These are phyloP conservation scores for Postia placenta DNA, from an alignment of 768 basidiomycete species.

Conservation along the genomic window DNA sequence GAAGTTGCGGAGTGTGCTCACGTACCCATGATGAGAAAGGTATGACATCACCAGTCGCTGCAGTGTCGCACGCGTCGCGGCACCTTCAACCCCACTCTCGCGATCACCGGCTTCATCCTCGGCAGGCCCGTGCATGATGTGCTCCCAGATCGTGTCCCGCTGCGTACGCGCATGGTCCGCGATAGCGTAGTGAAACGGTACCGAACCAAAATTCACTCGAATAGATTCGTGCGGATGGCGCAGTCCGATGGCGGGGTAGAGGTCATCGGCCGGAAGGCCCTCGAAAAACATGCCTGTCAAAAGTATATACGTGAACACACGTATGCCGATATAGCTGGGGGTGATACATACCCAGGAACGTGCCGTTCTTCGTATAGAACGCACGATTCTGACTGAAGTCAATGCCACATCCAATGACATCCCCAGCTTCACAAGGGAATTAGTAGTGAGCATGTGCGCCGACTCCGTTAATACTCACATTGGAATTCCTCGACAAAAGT, in stretches of 20 bases:
- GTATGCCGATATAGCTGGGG: neutral
- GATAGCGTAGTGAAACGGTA: constrained; percentile 86
- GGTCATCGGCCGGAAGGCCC: constrained; percentile 34
- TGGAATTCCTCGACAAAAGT: constrained; percentile 77
- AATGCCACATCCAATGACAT: constrained; percentile 88
- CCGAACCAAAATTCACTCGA: constrained; percentile 84
- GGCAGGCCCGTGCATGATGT: neutral
- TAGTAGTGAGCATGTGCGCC: too few species aligned
- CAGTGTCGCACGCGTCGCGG: constrained; percentile 53
- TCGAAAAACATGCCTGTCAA: constrained; percentile 62
- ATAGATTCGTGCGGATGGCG: constrained; percentile 74
- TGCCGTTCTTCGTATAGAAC: constrained; percentile 90
- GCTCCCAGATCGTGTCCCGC: constrained; percentile 62
- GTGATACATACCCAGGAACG: constrained; percentile 52
- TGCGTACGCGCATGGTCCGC: constrained; percentile 76
- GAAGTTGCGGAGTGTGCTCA: constrained; percentile 63
- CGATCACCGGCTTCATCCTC: constrained; percentile 1
- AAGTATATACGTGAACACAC: neutral
- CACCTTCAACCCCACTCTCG: constrained; percentile 16
- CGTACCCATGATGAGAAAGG: constrained; percentile 81
- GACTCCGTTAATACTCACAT: constrained; percentile 46
- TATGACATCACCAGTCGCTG: constrained; percentile 75
- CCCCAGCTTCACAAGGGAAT: constrained; percentile 51
- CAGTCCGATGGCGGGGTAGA: constrained; percentile 88
- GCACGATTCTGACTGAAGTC: constrained; percentile 77